Conservation (phyloP, 768 basidiomycete genomes). For the Boletellus ananas region DNA sequence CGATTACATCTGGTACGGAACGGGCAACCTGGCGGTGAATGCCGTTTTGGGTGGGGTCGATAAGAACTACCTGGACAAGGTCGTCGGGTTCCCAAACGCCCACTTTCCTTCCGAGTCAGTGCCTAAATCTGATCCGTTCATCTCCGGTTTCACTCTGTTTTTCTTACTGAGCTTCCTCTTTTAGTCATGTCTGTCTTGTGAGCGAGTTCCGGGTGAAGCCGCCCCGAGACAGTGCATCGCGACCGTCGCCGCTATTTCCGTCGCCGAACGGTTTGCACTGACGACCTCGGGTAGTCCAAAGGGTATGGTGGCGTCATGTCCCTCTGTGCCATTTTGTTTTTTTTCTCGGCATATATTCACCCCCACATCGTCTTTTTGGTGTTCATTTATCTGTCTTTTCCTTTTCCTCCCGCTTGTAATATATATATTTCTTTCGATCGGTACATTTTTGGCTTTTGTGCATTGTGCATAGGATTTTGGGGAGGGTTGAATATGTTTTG, state of each 20-base stretch:
- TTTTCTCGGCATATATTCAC: slow-evolving; percentile 10
- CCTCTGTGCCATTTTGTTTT: neutral
- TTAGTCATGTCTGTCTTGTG: slow-evolving; percentile 68
- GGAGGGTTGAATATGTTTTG: slow-evolving; percentile 15
- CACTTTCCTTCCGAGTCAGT: slow-evolving; percentile 93
- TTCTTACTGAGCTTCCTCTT: slow-evolving; percentile 9
- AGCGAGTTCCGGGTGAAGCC: slow-evolving; percentile 79
- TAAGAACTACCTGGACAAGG: slow-evolving; percentile 76
- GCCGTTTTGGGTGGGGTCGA: slow-evolving; percentile 90
- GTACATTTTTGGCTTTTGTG: slow-evolving; percentile 28
- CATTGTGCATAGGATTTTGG: slow-evolving; percentile 19
- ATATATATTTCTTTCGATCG: slow-evolving; percentile 20
- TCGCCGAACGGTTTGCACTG: slow-evolving; percentile 36
- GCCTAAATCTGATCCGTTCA: slow-evolving; percentile 34
- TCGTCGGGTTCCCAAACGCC: slow-evolving; percentile 94
- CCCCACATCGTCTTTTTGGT: slow-evolving; percentile 1
- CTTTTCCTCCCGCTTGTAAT: slow-evolving; percentile 17
- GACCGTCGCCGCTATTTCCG: slow-evolving; percentile 38
- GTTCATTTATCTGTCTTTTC: slow-evolving; percentile 22
- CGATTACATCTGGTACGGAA: slow-evolving; percentile 93
- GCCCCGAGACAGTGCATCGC: slow-evolving; percentile 45
- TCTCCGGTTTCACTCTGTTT: neutral
- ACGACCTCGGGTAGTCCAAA: slow-evolving; percentile 1
- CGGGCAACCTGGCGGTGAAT: slow-evolving; percentile 67
- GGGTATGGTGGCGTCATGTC: slow-evolving; percentile 5